Base-by-base conservation (phyloP, 208 protist species). In the Herpetomonas tarakana region DNA sequence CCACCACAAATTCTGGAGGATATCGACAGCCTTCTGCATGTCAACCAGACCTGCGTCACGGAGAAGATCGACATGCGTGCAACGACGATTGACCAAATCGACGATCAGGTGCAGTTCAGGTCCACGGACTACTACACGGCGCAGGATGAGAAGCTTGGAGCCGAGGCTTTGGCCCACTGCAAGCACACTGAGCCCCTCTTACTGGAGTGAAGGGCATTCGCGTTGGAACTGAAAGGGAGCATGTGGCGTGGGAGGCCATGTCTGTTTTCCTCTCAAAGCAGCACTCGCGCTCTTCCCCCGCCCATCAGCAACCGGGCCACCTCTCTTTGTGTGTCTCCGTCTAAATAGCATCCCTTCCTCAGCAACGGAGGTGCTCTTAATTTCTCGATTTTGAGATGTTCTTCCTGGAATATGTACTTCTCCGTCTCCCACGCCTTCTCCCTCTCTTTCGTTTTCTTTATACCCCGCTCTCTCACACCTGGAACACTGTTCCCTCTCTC, bases 121-220 rank as follows among this genome's bases (percentile, higher is more conserved):
- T 83, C 68, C 31, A 92, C 84, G 9, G 85, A 92, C 60, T 94
- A 92, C 70, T 76, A 79, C 51, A 57, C 62, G 26, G 51, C 79
- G 6, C 79, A 92, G 63, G 45, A 64, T 12, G 52, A 79, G 26
- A 72, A 76, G 7, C 55, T 94, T 26, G 71, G 58, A 14, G 31
- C 69, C 4, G 88, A 90, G 27, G 71, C 86, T 7, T 57, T 92
- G 21, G 26, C 71, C 7, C 45, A 50, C 26, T 88, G 76, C 72
- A 76, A 60, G 52, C 25, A 31, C 22, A 45, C 38, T 7, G 61
- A 76, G 38, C n/a, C 65, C 11, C 55, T 74, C n/a, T 24, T 76
- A 25, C 53, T 82, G 11, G 49, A 86, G 39, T 64, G 63, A 31
- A 65, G 52, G 14, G 26, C 9, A 28, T 16, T 7, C 18, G 24